Conservation (phyloP, 169 alveolate genomes). For the Eimeria praecox region DNA sequence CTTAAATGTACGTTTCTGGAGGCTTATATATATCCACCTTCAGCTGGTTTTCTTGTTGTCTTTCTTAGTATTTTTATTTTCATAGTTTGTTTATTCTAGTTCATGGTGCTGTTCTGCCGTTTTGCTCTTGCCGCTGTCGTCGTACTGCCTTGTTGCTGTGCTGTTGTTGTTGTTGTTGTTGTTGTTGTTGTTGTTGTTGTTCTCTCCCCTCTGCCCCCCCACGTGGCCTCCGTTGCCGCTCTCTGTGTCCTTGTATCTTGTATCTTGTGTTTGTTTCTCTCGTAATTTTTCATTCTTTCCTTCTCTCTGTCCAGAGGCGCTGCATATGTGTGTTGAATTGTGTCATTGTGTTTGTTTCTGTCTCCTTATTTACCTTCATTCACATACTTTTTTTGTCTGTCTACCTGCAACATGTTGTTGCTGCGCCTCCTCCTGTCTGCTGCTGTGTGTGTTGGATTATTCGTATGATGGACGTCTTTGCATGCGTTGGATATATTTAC, state of each 20-base stretch:
- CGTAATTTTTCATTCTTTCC: neutral
- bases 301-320: neutral
- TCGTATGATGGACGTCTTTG: neutral
- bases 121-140: too few species aligned
- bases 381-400: neutral
- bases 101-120: neutral
- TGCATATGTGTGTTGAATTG: neutral
- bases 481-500: neutral
- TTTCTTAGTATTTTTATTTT: neutral
- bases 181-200: neutral
- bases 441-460: neutral
- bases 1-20: constrained; percentile 45
- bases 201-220: too few species aligned
- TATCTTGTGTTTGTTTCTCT: constrained; percentile 9
- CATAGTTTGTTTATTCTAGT: neutral
- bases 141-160: too few species aligned
- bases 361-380: neutral
- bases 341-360: neutral
- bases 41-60: neutral
- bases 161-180: too few species aligned
- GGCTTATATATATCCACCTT: neutral
- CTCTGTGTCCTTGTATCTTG: constrained; percentile 2
- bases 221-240: too few species aligned
- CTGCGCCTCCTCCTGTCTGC: neutral
- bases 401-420: neutral